These are phyloP conservation scores for Aureobasidium mangrovei DNA, from an alignment of 2,329 filamentous ascomycete species.

Conservation along the genomic window DNA sequence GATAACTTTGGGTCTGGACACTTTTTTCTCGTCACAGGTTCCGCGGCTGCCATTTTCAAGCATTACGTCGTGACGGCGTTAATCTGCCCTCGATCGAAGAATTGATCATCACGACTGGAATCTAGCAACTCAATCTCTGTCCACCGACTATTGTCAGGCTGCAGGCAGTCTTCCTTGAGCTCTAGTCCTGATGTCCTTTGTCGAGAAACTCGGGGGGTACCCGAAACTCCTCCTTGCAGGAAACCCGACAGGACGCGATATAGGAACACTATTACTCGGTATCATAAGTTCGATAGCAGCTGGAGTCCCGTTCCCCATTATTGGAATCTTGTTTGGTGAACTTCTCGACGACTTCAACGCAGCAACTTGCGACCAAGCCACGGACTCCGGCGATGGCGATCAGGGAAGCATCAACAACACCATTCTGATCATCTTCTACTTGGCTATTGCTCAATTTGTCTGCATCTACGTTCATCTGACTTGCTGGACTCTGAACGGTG, in stretches of 20 bases:
- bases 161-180: not conserved
- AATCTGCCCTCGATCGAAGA: too few species aligned
- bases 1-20: too few species aligned
- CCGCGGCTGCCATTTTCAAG: too few species aligned
- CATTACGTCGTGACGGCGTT: too few species aligned
- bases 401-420: constrained; percentile 45
- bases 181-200: constrained; percentile 19
- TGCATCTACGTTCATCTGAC: constrained; percentile 56
- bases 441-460: constrained; percentile 54
- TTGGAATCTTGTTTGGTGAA: constrained; percentile 56
- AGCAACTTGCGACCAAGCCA: constrained; percentile 42
- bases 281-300: constrained; percentile 40
- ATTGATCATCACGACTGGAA: too few species aligned
- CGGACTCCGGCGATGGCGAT: constrained; percentile 25
- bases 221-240: constrained; percentile 31
- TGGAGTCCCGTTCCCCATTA: constrained; percentile 55
- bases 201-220: constrained; percentile 28
- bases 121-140: too few species aligned
- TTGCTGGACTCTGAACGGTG: constrained; percentile 56
- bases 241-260: constrained; percentile 26
- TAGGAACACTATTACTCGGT: constrained; percentile 15
- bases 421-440: constrained; percentile 53
- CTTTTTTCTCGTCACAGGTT: too few species aligned
- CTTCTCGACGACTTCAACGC: constrained; percentile 54
- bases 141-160: not conserved